Evolutionary conservation across 305 asterid genomes (phyloP), one percentile per base, ranked within the genome.

Genomic region (Rubia tinctorum): DNA sequence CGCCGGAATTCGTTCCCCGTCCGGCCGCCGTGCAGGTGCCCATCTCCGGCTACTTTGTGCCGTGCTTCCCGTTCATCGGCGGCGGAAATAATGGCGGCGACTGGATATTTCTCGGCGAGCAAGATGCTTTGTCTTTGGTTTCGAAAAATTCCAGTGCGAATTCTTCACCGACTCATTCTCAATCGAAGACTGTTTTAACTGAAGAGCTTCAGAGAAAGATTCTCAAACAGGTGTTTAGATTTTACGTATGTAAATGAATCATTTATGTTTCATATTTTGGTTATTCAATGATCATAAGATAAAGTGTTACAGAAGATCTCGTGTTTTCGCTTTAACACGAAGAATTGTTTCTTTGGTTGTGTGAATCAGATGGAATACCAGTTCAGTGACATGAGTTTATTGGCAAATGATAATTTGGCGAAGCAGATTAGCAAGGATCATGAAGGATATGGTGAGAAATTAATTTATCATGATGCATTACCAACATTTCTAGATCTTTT

Each of bases 301-400:
- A 34, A 34, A 34, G 39, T 34, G 39, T 34, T 34, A 34, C 5
- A 34, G 39, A 34, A 34, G 39, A 34, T 34, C 39, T 34, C 39
- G 39, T 5, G 39, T 34, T 34, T 4, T 2, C 5, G 2, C 39
- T 34, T 34, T 34, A 34, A 45, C 13, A 11, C 14, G 51, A 55
- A 17, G 22, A 4, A 10, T 22, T 9, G 37, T 59, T 20, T 20
- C 30, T 13, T 64, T 73, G 18, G 76, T 5, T 60, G 43, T 10
- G 27, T 64, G 49, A 22, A 66, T 37, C 87, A 91, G 98, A 97
- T 91, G 71, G 98, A 93, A 71, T 93, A 91, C 79, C 93, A 91
- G 81, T 90, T 91, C 62, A 91, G 96, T 74, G 97, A 91, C 80
- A 86, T 89, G 95, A 91, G 98, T 83, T 80, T 93, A 88, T 88